phyloP scores from a whole-genome alignment of 164 flowering plant species.

The Annona cherimola region DNA sequence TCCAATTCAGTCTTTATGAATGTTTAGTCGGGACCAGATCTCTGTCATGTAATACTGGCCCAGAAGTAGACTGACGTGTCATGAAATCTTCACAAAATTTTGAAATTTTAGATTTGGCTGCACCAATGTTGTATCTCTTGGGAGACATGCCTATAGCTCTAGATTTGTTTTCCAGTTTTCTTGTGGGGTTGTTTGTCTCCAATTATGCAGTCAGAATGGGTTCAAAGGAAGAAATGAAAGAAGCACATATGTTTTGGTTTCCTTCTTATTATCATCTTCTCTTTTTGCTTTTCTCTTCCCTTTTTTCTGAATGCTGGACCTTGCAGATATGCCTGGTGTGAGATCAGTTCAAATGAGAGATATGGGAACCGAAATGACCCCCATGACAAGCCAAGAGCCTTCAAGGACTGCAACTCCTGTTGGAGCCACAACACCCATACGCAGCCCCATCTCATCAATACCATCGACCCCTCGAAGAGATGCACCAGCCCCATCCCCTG shows the following conservation, averaged over 20 bases:
- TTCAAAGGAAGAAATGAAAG: no score
- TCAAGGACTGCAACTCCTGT: conserved; percentile 82
- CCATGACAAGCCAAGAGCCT: conserved; percentile 80
- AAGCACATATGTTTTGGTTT: not conserved
- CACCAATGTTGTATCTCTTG: no score
- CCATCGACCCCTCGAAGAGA: conserved; percentile 78
- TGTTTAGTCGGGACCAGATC: no score
- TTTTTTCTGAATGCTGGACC: not conserved
- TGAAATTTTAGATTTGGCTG: no score
- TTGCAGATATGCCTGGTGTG: conserved; percentile 44
- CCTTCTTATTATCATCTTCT: conserved; percentile 3
- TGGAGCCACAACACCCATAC: conserved; percentile 69
- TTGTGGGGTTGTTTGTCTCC: no score
- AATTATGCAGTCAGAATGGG: no score
- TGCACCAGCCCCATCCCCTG: conserved; percentile 47
- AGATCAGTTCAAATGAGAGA: conserved; percentile 85
- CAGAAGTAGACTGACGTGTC: no score
- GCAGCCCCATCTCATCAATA: conserved; percentile 76
- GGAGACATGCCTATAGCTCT: no score
- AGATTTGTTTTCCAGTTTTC: no score
- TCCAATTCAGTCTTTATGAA: no score
- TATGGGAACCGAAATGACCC: conserved; percentile 99
- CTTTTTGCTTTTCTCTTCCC: not conserved
- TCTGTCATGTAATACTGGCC: no score
- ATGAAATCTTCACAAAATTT: no score